These are phyloP conservation scores for Sicyos baderoa DNA, from an alignment of 306 rosid genomes.

Conservation along the genomic window DNA sequence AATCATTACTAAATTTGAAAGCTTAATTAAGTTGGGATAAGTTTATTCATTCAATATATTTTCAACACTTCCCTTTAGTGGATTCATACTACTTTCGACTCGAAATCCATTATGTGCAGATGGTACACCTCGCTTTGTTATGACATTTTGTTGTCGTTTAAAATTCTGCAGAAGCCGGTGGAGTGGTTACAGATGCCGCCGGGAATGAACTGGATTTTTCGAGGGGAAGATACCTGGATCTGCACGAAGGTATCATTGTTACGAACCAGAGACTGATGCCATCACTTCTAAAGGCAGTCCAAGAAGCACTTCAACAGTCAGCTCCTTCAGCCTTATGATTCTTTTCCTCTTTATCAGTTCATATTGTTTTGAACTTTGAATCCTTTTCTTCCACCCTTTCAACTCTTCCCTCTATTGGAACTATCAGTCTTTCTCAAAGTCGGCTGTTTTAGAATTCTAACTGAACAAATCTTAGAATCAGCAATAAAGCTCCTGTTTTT, in stretches of 20 bases:
- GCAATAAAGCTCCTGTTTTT: not conserved
- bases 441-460: not conserved
- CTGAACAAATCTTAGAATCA: not conserved
- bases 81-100: not conserved
- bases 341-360: not conserved
- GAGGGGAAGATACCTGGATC: constrained; percentile 70
- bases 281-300: constrained; percentile 62
- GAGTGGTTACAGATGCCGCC: constrained; percentile 65
- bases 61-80: not conserved
- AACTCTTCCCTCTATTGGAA: constrained; percentile 5
- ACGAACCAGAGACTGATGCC: constrained; percentile 91
- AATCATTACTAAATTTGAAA: not conserved
- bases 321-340: constrained; percentile 35
- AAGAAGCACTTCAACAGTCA: constrained; percentile 57
- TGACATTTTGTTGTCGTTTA: constrained; percentile 6
- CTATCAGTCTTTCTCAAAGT: not conserved
- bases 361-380: not conserved
- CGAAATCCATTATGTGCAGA: not conserved
- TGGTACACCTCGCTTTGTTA: not conserved
- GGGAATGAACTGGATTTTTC: constrained; percentile 88
- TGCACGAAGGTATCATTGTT: constrained; percentile 69
- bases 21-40: not conserved
- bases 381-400: not conserved
- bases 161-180: constrained; percentile 74
- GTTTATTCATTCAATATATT: not conserved